Percentiles rank a stretch among this genome's conserved stretches.
Conservation (phyloP, 2,329 filamentous ascomycete genomes). For the Rhynchosporium agropyri region DNA sequence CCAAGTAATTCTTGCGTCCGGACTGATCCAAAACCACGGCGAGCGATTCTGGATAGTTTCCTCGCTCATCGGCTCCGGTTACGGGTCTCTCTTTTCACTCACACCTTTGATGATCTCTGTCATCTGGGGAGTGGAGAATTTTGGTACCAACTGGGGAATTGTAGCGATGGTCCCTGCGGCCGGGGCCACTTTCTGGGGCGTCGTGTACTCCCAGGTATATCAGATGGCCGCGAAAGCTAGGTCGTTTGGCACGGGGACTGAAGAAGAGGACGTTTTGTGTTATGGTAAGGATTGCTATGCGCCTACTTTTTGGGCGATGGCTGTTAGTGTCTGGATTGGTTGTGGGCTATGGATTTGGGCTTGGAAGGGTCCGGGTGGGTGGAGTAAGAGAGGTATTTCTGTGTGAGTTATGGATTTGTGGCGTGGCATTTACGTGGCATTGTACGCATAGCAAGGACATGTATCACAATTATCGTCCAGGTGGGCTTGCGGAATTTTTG, state of each 20-base stretch:
- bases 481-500: not conserved
- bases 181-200: constrained; percentile 86
- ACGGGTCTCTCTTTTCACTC: constrained; percentile 87
- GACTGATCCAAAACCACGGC: constrained; percentile 71
- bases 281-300: constrained; percentile 83
- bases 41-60: constrained; percentile 86
- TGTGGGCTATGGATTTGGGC: constrained; percentile 73
- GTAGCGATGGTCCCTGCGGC: constrained; percentile 88
- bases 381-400: constrained; percentile 75
- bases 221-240: constrained; percentile 61
- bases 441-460: not conserved
- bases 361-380: constrained; percentile 75
- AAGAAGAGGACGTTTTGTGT: constrained; percentile 64
- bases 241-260: constrained; percentile 44
- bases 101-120: constrained; percentile 93
- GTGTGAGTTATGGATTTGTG: constrained; percentile 46
- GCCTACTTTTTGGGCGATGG: constrained; percentile 83
- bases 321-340: constrained; percentile 76
- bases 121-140: constrained; percentile 98
- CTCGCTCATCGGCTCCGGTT: constrained; percentile 82
- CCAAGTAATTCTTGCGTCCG: constrained; percentile 76
- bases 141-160: constrained; percentile 97
- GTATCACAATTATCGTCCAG: not conserved
- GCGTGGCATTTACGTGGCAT: constrained; percentile 1
- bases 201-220: constrained; percentile 84